phyloP scores from a whole-genome alignment of 768 basidiomycete species.

The Kwoniella newhampshirensis region DNA sequence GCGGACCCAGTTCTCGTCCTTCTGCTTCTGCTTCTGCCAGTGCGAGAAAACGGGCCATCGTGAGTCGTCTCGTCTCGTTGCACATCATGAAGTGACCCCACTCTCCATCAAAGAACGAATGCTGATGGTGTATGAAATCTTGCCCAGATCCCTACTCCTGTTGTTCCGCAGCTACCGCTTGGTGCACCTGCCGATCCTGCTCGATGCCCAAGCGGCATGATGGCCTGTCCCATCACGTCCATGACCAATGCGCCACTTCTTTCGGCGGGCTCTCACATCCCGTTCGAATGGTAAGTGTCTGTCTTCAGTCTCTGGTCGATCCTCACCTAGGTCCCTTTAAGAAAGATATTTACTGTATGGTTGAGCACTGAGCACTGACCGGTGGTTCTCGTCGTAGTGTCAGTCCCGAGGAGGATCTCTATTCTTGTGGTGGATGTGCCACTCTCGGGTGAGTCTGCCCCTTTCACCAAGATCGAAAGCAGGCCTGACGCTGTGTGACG shows the following conservation, averaged over 20 bases:
- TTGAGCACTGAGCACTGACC: no score
- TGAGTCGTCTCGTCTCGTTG: not conserved
- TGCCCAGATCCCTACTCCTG: no score
- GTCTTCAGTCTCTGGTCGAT: not conserved
- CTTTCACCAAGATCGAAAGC: not conserved
- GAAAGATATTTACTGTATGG: no score
- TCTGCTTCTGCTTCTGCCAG: constrained; percentile 1
- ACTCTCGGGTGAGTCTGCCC: constrained; percentile 21
- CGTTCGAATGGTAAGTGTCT: constrained; percentile 28
- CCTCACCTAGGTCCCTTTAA: not conserved
- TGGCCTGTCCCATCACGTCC: constrained; percentile 25
- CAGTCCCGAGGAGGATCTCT: constrained; percentile 23
- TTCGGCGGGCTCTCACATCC: not conserved
- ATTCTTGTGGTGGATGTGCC: constrained; percentile 33
- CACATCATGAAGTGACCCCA: no score
- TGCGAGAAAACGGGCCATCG: constrained; percentile 1
- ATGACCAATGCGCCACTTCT: not conserved
- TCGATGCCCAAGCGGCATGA: constrained; percentile 18
- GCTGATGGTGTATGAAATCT: no score
- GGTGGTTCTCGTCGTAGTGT: no score
- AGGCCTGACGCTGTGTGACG: no score
- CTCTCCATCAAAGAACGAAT: no score
- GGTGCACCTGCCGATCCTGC: constrained; percentile 17
- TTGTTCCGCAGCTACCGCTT: constrained; percentile 8
- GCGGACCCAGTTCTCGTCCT: constrained; percentile 7